phyloP scores from a whole-genome alignment of 208 protist species.

The Trypanosoma avium region DNA sequence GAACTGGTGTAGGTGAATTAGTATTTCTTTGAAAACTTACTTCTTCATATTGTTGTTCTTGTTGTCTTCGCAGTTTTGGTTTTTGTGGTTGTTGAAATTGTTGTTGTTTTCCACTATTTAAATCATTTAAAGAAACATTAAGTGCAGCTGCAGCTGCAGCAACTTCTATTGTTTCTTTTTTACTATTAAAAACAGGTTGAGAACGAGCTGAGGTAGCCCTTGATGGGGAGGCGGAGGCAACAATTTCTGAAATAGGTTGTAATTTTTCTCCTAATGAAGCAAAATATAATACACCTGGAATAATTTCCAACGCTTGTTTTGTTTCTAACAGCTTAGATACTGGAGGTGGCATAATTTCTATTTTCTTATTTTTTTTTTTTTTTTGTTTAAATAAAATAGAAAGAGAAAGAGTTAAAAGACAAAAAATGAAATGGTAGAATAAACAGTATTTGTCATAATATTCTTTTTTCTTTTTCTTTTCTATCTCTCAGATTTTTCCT shows the following conservation, averaged over 20 bases:
- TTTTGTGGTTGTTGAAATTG: background rate
- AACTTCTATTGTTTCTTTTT: constrained; percentile 1
- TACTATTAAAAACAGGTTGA: background rate
- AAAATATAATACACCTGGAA: constrained; percentile 68
- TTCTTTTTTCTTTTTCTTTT: too few species aligned
- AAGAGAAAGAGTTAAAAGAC: too few species aligned
- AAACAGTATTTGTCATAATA: too few species aligned
- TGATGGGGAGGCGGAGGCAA: background rate
- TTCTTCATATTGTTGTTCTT: background rate
- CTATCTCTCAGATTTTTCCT: too few species aligned
- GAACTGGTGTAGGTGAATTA: too few species aligned
- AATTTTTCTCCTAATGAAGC: constrained; percentile 44
- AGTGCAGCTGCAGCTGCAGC: constrained; percentile 1
- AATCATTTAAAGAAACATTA: background rate
- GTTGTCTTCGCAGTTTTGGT: background rate
- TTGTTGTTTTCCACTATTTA: background rate
- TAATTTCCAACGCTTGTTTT: constrained; percentile 44
- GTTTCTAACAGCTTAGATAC: constrained; percentile 38
- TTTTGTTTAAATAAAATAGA: too few species aligned
- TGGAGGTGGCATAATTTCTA: constrained; percentile 8
- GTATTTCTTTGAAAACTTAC: background rate
- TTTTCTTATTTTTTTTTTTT: too few species aligned
- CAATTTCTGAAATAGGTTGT: background rate
- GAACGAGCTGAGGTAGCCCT: background rate
- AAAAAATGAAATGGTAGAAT: too few species aligned